Evolutionary conservation across 164 flowering plant genomes (phyloP).

Genomic region (Taxillus chinensis): DNA sequence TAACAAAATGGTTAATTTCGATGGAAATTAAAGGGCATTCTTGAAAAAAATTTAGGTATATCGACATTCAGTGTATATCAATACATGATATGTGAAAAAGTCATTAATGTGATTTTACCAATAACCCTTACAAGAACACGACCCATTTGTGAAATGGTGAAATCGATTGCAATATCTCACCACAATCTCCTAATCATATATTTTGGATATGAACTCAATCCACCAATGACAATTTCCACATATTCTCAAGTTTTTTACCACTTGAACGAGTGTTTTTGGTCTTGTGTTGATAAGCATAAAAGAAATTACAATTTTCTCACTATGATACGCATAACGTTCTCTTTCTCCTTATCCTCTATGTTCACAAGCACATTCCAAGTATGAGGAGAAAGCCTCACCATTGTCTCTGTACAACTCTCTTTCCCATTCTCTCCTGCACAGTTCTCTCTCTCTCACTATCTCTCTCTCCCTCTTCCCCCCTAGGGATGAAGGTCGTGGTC

Average conservation of each 20-base stretch:
- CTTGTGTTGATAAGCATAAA: conserved; percentile 2
- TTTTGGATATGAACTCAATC: background rate
- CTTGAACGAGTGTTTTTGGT: background rate
- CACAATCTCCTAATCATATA: background rate
- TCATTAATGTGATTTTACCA: background rate
- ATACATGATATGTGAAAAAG: too few species aligned
- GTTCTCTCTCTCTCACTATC: too few species aligned
- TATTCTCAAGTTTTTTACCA: conserved; percentile 2
- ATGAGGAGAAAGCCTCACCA: too few species aligned
- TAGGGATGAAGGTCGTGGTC: too few species aligned
- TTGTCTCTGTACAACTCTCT: too few species aligned
- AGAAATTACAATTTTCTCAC: conserved; percentile 5
- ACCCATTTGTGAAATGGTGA: conserved; percentile 5
- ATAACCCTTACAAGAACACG: conserved; percentile 3
- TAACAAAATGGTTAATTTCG: too few species aligned
- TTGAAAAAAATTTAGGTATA: too few species aligned
- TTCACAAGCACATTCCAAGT: conserved; percentile 1
- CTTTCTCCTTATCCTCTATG: conserved; percentile 5
- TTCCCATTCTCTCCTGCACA: too few species aligned
- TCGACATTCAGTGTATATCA: too few species aligned
- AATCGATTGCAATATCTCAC: conserved; percentile 1
- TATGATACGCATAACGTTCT: conserved; percentile 5
- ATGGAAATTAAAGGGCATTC: too few species aligned
- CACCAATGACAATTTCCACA: conserved; percentile 5
- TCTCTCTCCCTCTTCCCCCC: too few species aligned